Conservation (phyloP, 805 yeast genomes). For the Kodamaea kakaduensis region DNA sequence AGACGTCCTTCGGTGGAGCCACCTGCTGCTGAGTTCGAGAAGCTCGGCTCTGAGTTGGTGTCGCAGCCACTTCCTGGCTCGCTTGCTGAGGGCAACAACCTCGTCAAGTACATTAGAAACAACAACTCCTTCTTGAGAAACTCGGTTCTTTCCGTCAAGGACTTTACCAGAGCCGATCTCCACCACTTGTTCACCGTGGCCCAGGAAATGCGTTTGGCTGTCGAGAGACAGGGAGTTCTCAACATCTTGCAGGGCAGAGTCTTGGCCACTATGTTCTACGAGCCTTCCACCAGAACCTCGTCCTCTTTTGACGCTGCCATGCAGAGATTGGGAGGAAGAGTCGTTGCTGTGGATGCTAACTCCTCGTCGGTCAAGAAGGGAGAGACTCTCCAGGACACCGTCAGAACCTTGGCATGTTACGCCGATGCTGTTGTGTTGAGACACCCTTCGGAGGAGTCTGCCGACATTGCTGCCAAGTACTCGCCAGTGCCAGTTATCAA, state of each 20-base stretch:
- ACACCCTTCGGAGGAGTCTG: constrained; percentile 91
- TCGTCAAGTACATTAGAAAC: constrained; percentile 69
- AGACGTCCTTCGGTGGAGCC: constrained; percentile 39
- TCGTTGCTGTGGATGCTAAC: constrained; percentile 77
- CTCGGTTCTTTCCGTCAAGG: constrained; percentile 83
- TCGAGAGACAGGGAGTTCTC: constrained; percentile 92
- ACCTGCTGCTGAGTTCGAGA: constrained; percentile 43
- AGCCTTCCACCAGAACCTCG: constrained; percentile 96
- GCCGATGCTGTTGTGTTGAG: constrained; percentile 96
- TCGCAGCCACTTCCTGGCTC: constrained; percentile 70
- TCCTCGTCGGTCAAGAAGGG: constrained; percentile 97
- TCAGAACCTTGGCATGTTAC: constrained; percentile 91
- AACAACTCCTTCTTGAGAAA: constrained; percentile 89
- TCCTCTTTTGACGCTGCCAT: constrained; percentile 98
- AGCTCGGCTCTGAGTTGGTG: constrained; percentile 63
- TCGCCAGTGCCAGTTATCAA: constrained; percentile 96
- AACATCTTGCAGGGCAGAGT: constrained; percentile 88
- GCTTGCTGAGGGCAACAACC: constrained; percentile 72
- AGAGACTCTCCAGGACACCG: constrained; percentile 94
- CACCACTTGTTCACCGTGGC: constrained; percentile 95
- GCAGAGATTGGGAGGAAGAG: constrained; percentile 99
- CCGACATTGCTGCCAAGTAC: constrained; percentile 90
- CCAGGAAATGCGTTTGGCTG: constrained; percentile 95
- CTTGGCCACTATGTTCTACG: constrained; percentile 92
- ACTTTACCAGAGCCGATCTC: constrained; percentile 81